Base-by-base conservation (phyloP, 768 basidiomycete species). In the Rhizopogon roseolus region DNA sequence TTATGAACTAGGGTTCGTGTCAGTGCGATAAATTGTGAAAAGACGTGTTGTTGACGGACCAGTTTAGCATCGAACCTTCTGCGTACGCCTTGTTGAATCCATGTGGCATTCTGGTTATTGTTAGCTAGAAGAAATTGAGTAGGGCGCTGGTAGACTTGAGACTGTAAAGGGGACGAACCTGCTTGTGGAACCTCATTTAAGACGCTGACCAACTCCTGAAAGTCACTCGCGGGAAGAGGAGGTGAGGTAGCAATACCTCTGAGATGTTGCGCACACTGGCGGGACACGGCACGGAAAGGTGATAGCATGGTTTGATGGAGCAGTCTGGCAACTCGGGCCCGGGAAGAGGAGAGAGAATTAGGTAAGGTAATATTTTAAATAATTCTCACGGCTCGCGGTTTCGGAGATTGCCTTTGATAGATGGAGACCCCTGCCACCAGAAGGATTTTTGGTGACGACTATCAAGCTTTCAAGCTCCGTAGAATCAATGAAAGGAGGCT, bases 1-100 rank as follows among this genome's bases (percentile, higher is more conserved):
- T 71, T 42, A 81, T 62, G 60, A 81, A 79, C 81, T 82, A 52
- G 16, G 3, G 19, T 52, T 19, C 5, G 49, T 22, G 28, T 51
- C n/a, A 51, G 42, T 13, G 8, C 14, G 22, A 49, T 53, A n/a
- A 3, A 8, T 11, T 14, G 17, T 5, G 50, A 25, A 8, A 51
- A 4, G 1, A 13, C 3, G 3, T 5, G 16, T 19, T 0, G 8
- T 34, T 32, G n/a, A 6, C 65, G 4, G 29, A 69, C 68, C 50
- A 69, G 32, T 29, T 61, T 60, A 1, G 59, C 25, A 0, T 59
- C 6, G 36, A 69, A 68, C 53, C 58, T 60, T 45, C 67, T 68
- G 46, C 65, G 69, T n/a, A 57, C n/a, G 11, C 61, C 61, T 13
- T 61, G 19, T 16, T 59, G 17, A 6, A 60, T 59, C 68, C 69